Percentiles rank a stretch among this genome's conserved stretches.
phyloP scores from a whole-genome alignment of 495 filamentous ascomycete genomes.

The Xylaria castorea region DNA sequence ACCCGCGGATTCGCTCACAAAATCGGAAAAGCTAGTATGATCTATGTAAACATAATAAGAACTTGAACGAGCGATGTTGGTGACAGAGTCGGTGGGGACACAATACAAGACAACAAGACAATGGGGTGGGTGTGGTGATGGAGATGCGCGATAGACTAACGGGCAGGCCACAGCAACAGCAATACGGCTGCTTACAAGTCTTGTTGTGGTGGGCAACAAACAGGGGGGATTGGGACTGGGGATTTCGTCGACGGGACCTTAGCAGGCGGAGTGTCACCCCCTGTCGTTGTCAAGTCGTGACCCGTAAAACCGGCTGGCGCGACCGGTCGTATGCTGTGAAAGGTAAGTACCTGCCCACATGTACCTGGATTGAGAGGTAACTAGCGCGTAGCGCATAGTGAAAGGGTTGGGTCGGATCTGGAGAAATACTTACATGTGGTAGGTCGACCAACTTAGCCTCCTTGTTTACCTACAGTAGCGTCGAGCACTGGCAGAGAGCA shows the following conservation, averaged over 20 bases:
- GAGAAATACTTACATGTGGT: not conserved
- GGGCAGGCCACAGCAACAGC: not conserved
- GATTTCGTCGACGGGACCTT: not conserved
- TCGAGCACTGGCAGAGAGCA: conserved; percentile 8
- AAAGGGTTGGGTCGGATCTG: not conserved
- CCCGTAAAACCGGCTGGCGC: conserved; percentile 22
- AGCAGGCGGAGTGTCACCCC: conserved; percentile 13
- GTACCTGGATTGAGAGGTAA: not conserved
- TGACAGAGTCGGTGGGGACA: not conserved
- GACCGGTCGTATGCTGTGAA: not conserved
- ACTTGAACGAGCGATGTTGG: conserved; percentile 1
- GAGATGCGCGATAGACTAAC: conserved; percentile 18
- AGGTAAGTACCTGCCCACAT: not conserved
- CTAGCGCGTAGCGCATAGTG: not conserved
- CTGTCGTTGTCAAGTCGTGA: conserved; percentile 17
- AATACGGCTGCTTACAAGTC: conserved; percentile 22
- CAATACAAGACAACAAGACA: conserved; percentile 1
- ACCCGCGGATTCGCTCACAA: not conserved
- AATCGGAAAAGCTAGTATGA: not conserved
- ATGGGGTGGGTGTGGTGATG: conserved; percentile 11
- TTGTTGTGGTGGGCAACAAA: conserved; percentile 29
- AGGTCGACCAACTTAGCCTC: not conserved
- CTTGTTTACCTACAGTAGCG: conserved; percentile 8
- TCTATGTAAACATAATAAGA: not conserved
- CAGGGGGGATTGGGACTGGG: conserved; percentile 15